Conservation (phyloP, 2,329 filamentous ascomycete species). For the Chrysoporthe cubensis region DNA sequence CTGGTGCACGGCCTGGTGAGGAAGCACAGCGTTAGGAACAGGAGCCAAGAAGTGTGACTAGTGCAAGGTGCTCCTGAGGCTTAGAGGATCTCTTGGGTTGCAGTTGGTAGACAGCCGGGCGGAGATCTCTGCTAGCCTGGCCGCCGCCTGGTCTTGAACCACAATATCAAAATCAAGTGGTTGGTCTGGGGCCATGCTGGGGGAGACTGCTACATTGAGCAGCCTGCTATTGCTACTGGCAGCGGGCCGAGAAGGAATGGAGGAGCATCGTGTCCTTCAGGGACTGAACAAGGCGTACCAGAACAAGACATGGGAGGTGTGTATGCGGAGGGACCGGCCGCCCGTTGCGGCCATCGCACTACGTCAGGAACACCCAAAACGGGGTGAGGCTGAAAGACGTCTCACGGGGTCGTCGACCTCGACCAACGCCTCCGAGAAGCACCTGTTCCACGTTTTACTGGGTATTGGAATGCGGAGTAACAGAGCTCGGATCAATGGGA, state of each 20-base stretch:
- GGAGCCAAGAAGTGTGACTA: conserved; percentile 3
- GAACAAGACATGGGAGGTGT: no score
- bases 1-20: not conserved
- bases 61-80: not conserved
- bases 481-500: not conserved
- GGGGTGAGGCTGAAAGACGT: conserved; percentile 10
- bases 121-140: conserved; percentile 10
- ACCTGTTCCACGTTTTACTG: not conserved
- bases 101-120: conserved; percentile 14
- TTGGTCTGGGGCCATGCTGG: not conserved
- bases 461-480: not conserved
- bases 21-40: not conserved
- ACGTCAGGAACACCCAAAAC: conserved; percentile 12
- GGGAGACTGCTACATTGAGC: not conserved
- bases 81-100: conserved; percentile 13
- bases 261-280: not conserved
- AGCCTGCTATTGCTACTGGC: not conserved
- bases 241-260: not conserved
- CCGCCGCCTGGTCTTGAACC: conserved; percentile 7
- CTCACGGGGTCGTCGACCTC: conserved; percentile 8
- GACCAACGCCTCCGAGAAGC: conserved; percentile 1
- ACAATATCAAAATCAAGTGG: conserved; percentile 18
- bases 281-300: not conserved
- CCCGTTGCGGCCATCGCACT: conserved; percentile 3
- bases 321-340: not conserved